Percentiles rank a stretch among this genome's conserved stretches.
Evolutionary conservation across 176 grass and related monocot genomes (phyloP).

Genomic region (Juncus effusus): DNA sequence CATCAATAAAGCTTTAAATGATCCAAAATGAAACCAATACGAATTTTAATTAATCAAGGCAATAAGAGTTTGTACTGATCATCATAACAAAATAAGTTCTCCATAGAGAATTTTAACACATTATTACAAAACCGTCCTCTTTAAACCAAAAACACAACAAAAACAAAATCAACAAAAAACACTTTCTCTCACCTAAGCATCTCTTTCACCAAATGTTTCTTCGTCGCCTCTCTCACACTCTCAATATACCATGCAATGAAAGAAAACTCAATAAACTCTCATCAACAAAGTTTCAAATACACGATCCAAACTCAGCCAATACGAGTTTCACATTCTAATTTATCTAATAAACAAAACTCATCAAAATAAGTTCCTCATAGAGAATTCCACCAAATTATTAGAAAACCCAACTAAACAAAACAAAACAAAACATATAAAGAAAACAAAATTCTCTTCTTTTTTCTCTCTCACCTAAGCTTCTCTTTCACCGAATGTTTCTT

Average conservation of each 20-base stretch:
- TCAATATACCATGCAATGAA: conserved; percentile 73
- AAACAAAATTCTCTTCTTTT: not conserved
- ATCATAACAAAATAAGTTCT: too few relatives aligned
- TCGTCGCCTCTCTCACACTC: conserved; percentile 56
- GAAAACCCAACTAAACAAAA: conserved; percentile 6
- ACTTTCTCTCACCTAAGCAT: conserved; percentile 48
- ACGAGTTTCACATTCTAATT: not conserved
- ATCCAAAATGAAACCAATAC: too few relatives aligned
- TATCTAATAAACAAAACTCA: conserved; percentile 11
- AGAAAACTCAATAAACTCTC: not conserved
- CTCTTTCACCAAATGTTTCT: conserved; percentile 51
- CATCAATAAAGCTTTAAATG: too few relatives aligned
- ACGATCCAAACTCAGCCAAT: too few relatives aligned
- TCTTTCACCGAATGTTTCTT: conserved; percentile 51
- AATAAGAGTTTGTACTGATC: too few relatives aligned
- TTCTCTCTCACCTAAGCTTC: conserved; percentile 52
- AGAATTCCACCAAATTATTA: conserved; percentile 11
- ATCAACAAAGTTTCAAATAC: too few relatives aligned
- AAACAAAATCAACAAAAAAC: not conserved
- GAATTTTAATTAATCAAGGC: too few relatives aligned
- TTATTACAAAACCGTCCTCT: not conserved
- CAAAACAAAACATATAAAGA: not conserved
- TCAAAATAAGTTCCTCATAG: not conserved
- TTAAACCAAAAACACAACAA: not conserved
- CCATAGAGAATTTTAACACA: too few relatives aligned